A percentile compares a stretch with the other conserved stretches of the same genome.
These are phyloP conservation scores for Ceratobasidium sp. DNA, from an alignment of 1,284 basidiomycete species.

Conservation along the genomic window DNA sequence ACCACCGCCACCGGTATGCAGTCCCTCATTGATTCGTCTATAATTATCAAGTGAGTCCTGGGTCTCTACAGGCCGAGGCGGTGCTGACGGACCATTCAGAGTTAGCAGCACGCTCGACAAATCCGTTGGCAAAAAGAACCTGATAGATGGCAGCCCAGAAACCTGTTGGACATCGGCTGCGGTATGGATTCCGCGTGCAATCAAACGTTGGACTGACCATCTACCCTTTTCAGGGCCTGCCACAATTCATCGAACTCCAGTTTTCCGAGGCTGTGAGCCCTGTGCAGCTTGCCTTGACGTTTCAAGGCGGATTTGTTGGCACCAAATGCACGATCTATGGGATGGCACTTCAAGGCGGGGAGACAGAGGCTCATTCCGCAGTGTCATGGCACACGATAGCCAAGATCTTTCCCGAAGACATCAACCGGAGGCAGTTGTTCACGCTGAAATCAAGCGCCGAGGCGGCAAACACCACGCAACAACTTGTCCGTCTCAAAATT, in stretches of 20 bases:
- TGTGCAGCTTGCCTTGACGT: conserved; percentile 68
- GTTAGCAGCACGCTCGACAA: conserved; percentile 88
- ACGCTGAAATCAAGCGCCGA: conserved; percentile 56
- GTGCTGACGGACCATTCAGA: no score
- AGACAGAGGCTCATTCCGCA: conserved; percentile 27
- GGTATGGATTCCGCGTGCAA: conserved; percentile 56
- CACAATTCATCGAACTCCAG: conserved; percentile 74
- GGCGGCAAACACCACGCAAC: background rate
- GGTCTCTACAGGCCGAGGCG: no score
- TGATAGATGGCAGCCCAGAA: conserved; percentile 75
- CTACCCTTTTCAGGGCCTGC: conserved; percentile 65
- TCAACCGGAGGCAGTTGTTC: conserved; percentile 75
- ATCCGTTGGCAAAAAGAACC: conserved; percentile 73
- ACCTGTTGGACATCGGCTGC: conserved; percentile 88
- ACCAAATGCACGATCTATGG: conserved; percentile 67
- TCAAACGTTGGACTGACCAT: background rate
- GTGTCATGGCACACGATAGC: conserved; percentile 62
- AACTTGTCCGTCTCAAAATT: conserved; percentile 61
- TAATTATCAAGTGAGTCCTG: conserved; percentile 67
- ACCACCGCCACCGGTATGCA: background rate
- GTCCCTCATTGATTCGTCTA: conserved; percentile 59
- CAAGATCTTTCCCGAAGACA: conserved; percentile 76
- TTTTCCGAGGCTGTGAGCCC: conserved; percentile 68
- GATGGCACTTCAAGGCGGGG: conserved; percentile 50
- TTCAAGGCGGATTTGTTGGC: conserved; percentile 86